A percentile compares a stretch with the other conserved stretches of the same genome.
Conservation (phyloP, 345 rosid genomes). For the Eucalyptus cladocalyx region DNA sequence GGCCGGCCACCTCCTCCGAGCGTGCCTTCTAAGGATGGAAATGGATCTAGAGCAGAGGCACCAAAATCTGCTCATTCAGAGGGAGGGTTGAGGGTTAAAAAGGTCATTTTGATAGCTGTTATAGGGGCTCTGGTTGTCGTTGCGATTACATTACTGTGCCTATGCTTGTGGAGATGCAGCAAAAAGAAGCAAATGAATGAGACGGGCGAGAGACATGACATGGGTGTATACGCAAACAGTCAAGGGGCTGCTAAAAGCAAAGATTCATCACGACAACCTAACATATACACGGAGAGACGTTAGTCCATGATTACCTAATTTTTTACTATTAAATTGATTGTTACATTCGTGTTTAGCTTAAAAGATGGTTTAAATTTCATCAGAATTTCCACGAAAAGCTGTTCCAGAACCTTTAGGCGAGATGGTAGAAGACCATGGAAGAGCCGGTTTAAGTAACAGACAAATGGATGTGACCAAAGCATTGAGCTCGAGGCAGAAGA, state of each 20-base stretch:
- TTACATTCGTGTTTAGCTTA: not conserved
- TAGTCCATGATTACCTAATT: not conserved
- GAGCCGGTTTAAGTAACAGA: slow-evolving; percentile 10
- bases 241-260: slow-evolving; percentile 12
- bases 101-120: slow-evolving; percentile 26
- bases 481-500: slow-evolving; percentile 7
- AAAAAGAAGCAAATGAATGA: slow-evolving; percentile 11
- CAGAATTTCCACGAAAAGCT: slow-evolving; percentile 22
- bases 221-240: not conserved
- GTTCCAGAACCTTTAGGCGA: slow-evolving; percentile 24
- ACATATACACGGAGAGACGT: slow-evolving; percentile 35
- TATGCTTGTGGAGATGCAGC: slow-evolving; percentile 35
- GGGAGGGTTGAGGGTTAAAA: slow-evolving; percentile 20
- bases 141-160: slow-evolving; percentile 18
- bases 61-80: slow-evolving; percentile 23
- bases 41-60: not conserved
- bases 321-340: not conserved
- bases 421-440: slow-evolving; percentile 21
- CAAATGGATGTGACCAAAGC: slow-evolving; percentile 17
- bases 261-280: slow-evolving; percentile 18
- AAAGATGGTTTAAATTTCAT: not conserved
- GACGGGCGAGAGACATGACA: slow-evolving; percentile 5
- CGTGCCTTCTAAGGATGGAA: not conserved
- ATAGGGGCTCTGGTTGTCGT: slow-evolving; percentile 24
- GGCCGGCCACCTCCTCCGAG: slow-evolving; percentile 15